Evolutionary conservation across 345 rosid species (phyloP).

Genomic region (Eucalyptus erythrocorys): DNA sequence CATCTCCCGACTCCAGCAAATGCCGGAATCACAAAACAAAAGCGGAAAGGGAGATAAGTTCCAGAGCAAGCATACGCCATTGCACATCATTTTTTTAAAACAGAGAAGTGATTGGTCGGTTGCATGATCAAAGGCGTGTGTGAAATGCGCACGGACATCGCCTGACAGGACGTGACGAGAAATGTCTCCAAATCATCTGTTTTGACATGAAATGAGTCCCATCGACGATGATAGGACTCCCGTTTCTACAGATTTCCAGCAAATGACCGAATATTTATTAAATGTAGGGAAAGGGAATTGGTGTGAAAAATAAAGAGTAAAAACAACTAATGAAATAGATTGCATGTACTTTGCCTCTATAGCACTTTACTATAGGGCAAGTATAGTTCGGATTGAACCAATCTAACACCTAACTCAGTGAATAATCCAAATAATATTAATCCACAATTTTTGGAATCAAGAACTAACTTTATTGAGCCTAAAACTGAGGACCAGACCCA

Average conservation of each 20-base stretch:
- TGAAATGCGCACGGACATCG: not conserved
- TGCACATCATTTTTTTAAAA: not conserved
- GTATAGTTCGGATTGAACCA: accelerated
- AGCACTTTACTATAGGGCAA: not conserved
- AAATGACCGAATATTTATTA: not conserved
- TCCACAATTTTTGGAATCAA: accelerated
- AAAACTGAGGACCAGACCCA: accelerated
- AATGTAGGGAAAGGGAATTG: not conserved
- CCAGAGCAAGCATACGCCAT: too few relatives aligned
- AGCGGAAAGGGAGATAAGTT: too few relatives aligned
- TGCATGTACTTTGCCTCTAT: not conserved
- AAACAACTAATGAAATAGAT: not conserved
- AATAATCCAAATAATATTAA: accelerated
- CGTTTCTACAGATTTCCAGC: too few relatives aligned
- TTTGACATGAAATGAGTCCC: not conserved
- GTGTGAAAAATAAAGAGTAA: not conserved
- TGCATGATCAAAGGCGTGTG: not conserved
- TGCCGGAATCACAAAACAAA: too few relatives aligned
- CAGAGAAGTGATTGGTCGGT: not conserved
- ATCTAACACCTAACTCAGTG: accelerated
- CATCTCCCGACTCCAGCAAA: too few relatives aligned
- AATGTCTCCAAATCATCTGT: not conserved
- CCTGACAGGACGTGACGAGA: not conserved
- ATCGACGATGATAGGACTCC: not conserved
- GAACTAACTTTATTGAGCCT: accelerated